phyloP scores from a whole-genome alignment of 2,329 filamentous ascomycete species.

The Graphiopsis chlorocephala region DNA sequence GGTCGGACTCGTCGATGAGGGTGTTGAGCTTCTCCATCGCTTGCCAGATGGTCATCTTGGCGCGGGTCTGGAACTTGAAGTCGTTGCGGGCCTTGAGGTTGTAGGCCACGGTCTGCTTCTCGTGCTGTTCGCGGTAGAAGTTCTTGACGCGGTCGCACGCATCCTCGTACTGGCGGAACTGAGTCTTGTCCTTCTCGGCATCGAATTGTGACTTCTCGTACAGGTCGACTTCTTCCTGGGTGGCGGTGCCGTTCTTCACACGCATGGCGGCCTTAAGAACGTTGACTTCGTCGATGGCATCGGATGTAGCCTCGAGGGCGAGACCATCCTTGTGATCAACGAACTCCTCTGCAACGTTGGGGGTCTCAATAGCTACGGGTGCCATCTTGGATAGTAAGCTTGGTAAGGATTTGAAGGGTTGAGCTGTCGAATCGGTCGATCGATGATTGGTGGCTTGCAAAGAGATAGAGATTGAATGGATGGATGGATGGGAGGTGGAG shows the following conservation, averaged over 20 bases:
- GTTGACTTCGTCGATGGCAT: constrained; percentile 60
- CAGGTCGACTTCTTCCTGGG: constrained; percentile 41
- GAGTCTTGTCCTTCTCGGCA: constrained; percentile 70
- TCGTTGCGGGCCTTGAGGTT: constrained; percentile 75
- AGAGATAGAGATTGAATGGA: background rate
- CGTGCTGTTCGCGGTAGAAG: constrained; percentile 74
- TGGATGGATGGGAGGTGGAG: background rate
- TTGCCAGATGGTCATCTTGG: constrained; percentile 83
- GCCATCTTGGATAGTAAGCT: constrained; percentile 1
- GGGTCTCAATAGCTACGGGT: constrained; percentile 42
- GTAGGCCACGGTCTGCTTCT: constrained; percentile 75
- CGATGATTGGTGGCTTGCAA: background rate
- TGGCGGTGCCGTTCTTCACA: constrained; percentile 36
- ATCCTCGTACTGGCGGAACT: constrained; percentile 79
- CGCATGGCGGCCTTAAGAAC: constrained; percentile 52
- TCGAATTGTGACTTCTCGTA: constrained; percentile 67
- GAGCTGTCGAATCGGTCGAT: background rate
- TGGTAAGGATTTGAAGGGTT: background rate
- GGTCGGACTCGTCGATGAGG: constrained; percentile 86
- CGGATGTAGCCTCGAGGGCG: constrained; percentile 57
- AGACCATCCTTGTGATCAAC: constrained; percentile 50
- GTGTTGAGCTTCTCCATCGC: constrained; percentile 92
- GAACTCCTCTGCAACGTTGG: constrained; percentile 43
- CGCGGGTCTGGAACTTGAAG: constrained; percentile 65
- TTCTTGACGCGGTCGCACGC: constrained; percentile 80